Base-by-base conservation (phyloP, 768 basidiomycete genomes). In the Dioszegia aurantiaca region DNA sequence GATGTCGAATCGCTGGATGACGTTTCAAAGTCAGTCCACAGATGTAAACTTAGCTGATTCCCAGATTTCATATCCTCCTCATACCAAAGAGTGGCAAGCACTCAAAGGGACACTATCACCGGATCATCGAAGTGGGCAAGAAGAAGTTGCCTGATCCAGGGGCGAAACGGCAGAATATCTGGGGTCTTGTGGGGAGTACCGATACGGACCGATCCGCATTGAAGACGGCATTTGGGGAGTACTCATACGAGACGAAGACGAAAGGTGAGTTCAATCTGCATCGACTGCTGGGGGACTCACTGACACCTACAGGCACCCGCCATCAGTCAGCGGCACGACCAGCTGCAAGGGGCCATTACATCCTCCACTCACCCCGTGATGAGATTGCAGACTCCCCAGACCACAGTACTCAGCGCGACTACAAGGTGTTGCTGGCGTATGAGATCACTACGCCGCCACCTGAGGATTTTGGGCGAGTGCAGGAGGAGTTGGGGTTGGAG, bases 101-200 rank as follows among this genome's bases (percentile, higher is more conserved):
- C 49, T 45, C 64, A n/a, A 60, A 67, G 49, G 60, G 62, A 4
- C 69, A 73, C 46, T 70, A 60, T 40, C 69, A 73, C 53, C 64
- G 72, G 11, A 70, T 73, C 41, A 70, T 73, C 53, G 67, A 68
- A 54, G 60, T 73, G n/a, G 69, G 69, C 19, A 73, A 73, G 67
- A 73, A 73, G 62, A 70, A 69, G 55, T 14, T 73, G n/a, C 72
- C 72, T 27, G 72, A 73, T 54, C 72, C 72, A 9, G 63, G 64
- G 1, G 64, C 72, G 24, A 70, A 68, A 36, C 62, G 68, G 49
- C 67, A 70, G 45, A 69, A 70, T 28, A 69, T 73, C 40, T 73
- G 72, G 72, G 72, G 72, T 11, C 39, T 70, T 30, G 67, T 73
- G 2, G 57, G 62, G 8, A 45, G 37, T 23, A 60, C 63, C 1